Percentiles rank a stretch among this genome's conserved stretches.
Evolutionary conservation across 345 rosid genomes (phyloP).

Genomic region (Erysimum cheiranthoides): DNA sequence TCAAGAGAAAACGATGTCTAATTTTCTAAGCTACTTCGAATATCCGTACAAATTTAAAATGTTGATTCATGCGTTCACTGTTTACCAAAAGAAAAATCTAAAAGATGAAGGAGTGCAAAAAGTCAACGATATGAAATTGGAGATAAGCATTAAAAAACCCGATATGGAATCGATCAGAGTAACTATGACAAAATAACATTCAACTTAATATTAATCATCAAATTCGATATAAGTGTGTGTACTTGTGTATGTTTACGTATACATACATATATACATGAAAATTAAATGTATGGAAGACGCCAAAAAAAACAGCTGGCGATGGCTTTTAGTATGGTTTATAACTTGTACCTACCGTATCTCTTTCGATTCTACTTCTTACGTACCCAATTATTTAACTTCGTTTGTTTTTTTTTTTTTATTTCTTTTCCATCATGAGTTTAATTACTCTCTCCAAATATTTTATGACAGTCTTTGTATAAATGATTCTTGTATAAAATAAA

Average conservation of each 20-base stretch:
- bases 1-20: background rate
- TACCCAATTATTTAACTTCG: background rate
- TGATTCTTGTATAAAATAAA: no score
- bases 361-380: constrained; percentile 17
- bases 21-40: constrained; percentile 4
- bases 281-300: constrained; percentile 19
- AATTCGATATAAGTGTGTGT: background rate
- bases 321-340: constrained; percentile 22
- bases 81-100: background rate
- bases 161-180: background rate
- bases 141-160: background rate
- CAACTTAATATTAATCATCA: background rate
- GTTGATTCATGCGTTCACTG: background rate
- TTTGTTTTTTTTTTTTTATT: no score
- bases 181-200: background rate
- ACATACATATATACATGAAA: background rate
- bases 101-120: no score
- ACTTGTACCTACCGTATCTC: constrained; percentile 37
- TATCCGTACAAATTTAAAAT: constrained; percentile 13
- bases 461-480: no score
- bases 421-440: no score
- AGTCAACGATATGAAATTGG: background rate
- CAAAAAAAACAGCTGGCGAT: constrained; percentile 33
- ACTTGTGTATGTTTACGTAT: constrained; percentile 6
- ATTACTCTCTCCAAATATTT: no score